A percentile compares a stretch with the other conserved stretches of the same genome.
Evolutionary conservation across 73 alveolate species (phyloP).

Genomic region (Tetrahymena borealis): DNA sequence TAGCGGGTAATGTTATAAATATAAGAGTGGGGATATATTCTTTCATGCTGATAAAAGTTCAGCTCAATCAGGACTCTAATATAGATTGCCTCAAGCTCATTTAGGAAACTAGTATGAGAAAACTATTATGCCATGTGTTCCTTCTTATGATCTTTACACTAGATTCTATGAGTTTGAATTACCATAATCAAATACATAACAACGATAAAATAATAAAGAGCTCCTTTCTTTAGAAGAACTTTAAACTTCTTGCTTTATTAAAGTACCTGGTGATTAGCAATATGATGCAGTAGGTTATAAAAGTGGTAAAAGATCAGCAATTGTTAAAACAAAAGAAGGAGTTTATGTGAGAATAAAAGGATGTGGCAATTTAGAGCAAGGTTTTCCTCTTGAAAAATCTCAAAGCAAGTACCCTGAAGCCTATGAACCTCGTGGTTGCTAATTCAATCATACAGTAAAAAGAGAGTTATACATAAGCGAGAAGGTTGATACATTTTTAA

Average conservation of each 20-base stretch:
- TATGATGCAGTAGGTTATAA: not conserved
- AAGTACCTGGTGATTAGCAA: not conserved
- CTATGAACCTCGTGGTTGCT: slow-evolving; percentile 72
- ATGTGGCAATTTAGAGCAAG: slow-evolving; percentile 64
- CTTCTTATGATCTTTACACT: slow-evolving; percentile 5
- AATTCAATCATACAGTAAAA: slow-evolving; percentile 58
- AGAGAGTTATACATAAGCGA: slow-evolving; percentile 62
- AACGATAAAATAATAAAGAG: not conserved
- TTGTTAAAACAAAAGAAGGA: slow-evolving; percentile 8
- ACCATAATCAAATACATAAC: not conserved
- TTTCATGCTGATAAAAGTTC: not conserved
- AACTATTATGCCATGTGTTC: slow-evolving; percentile 2
- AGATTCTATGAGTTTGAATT: not conserved
- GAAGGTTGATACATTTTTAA: slow-evolving; percentile 38
- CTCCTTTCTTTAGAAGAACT: not conserved
- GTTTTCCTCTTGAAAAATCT: slow-evolving; percentile 48
- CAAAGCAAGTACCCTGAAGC: slow-evolving; percentile 53
- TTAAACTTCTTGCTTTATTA: not conserved
- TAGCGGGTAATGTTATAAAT: not conserved
- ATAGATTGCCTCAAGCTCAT: not conserved
- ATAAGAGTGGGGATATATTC: not conserved
- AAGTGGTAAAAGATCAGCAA: slow-evolving; percentile 67
- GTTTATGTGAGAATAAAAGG: slow-evolving; percentile 64
- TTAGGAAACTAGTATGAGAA: slow-evolving; percentile 8
- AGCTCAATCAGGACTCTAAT: not conserved